Percentiles rank a stretch among this genome's conserved stretches.
Evolutionary conservation across 176 grass and related monocot genomes (phyloP).

Genomic region (Oryza rufipogon): DNA sequence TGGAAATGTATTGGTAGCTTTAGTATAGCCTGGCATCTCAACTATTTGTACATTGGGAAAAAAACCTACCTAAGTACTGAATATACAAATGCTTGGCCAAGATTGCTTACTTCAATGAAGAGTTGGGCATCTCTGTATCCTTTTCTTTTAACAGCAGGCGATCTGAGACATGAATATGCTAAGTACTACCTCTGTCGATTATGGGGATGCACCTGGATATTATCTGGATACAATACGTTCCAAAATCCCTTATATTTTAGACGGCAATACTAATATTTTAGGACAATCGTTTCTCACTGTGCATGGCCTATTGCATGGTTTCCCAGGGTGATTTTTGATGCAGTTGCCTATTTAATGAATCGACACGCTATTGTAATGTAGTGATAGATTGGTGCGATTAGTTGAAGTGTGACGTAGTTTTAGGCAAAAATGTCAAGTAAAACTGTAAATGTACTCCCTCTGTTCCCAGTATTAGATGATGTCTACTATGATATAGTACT

Average conservation of each 20-base stretch:
- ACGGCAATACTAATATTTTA: too few species aligned
- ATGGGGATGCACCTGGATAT: too few species aligned
- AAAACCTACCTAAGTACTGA: slow-evolving; percentile 42
- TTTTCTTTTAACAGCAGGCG: neutral
- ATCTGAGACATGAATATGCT: slow-evolving; percentile 17
- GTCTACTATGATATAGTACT: too few species aligned
- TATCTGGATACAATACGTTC: too few species aligned
- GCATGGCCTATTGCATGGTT: neutral
- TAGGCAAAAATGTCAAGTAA: neutral
- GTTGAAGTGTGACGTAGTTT: neutral
- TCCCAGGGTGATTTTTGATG: neutral
- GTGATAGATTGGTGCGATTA: neutral
- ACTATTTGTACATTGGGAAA: slow-evolving; percentile 58
- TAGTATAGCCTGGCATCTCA: slow-evolving; percentile 35
- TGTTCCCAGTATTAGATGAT: too few species aligned
- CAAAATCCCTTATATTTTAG: too few species aligned
- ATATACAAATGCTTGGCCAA: slow-evolving; percentile 41
- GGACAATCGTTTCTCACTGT: too few species aligned
- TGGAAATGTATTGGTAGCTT: slow-evolving; percentile 34
- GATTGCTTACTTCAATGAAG: neutral
- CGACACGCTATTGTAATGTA: neutral
- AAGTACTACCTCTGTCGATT: too few species aligned
- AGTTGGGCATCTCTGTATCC: neutral
- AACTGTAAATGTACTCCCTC: neutral
- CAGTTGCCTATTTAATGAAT: neutral